phyloP scores from a whole-genome alignment of 306 rosid genomes.

The Oxytropis ochrocephala region DNA sequence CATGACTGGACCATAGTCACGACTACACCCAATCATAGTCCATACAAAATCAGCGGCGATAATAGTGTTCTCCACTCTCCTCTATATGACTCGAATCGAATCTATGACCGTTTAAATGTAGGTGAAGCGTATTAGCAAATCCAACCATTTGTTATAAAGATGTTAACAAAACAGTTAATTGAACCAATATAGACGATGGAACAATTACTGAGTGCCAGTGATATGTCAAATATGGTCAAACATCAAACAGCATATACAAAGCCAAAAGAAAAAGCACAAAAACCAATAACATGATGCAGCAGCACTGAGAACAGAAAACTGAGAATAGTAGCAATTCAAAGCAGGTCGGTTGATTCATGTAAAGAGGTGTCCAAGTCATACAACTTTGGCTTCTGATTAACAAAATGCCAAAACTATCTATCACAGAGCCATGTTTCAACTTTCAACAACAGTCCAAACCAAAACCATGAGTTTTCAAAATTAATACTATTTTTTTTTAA shows the following conservation, averaged over 20 bases:
- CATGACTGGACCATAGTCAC: too few relatives aligned
- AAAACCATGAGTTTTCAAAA: slow-evolving; percentile 19
- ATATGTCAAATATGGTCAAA: slow-evolving; percentile 27
- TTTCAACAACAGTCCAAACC: slow-evolving; percentile 38
- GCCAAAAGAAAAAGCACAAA: slow-evolving; percentile 13
- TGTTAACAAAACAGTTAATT: not conserved
- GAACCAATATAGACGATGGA: not conserved
- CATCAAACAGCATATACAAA: slow-evolving; percentile 8
- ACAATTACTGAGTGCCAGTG: not conserved
- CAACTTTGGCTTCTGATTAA: slow-evolving; percentile 27
- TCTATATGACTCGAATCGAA: too few relatives aligned
- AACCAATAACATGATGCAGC: slow-evolving; percentile 16
- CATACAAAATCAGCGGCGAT: too few relatives aligned
- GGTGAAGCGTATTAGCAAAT: too few relatives aligned
- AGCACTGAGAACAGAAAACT: not conserved
- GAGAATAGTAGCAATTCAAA: slow-evolving; percentile 26
- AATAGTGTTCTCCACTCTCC: too few relatives aligned
- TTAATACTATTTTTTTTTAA: not conserved
- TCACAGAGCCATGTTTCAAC: not conserved
- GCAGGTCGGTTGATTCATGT: slow-evolving; percentile 18
- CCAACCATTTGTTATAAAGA: too few relatives aligned
- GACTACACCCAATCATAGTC: too few relatives aligned
- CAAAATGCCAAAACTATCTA: slow-evolving; percentile 33
- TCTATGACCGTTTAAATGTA: too few relatives aligned
- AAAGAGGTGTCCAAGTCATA: slow-evolving; percentile 20